Base-by-base conservation (phyloP, 1,139 yeast species). In the Candida sp. region DNA sequence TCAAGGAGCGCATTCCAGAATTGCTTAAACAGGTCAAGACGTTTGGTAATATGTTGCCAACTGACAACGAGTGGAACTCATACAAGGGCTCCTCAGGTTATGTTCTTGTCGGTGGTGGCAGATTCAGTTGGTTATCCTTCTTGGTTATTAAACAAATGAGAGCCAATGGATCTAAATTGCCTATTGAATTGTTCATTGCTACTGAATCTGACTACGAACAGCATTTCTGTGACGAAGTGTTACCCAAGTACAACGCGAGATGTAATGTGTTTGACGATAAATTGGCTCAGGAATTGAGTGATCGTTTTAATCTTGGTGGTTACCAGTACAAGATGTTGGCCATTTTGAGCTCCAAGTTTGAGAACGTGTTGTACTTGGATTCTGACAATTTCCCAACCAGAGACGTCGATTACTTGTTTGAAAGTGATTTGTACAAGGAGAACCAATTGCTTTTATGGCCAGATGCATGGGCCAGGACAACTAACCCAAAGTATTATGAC, bases 321-420 rank as follows among this genome's bases (percentile, higher is more conserved):
- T 86, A 74, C 62, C 91, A 86, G 67, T 81, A 77, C 63, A 87
- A 87, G 61, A 75, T 81, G 68, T 70, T 86, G 54, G 89, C 91
- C 0, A 62, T 87, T 33, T 67, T 86, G 50, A 69, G 83, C 27
- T 84, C 90, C 4, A 69, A 69, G 34, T 87, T 87, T 61, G 85
- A 84, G 58, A 78, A 81, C 49, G 75, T 86, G 9, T 63, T 87
- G 47, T 82, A 86, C 58, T 62, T 88, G 46, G 94, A 88, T 62
- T 85, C 90, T 7, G 93, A 88, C 65, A 83, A 86, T 61, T 78
- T 84, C 59, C 89, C 90, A 7, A 68, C 84, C 37, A 68, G 63
- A 42, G 78, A 82, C 54, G 78, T 86, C 26, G 88, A 84, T 49
- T 69, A 73, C 49, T 65, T 86, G 37, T 84, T 72, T 47, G 70